These are phyloP conservation scores for Fusarium devonianum DNA, from an alignment of 2,329 filamentous ascomycete species.

Conservation along the genomic window DNA sequence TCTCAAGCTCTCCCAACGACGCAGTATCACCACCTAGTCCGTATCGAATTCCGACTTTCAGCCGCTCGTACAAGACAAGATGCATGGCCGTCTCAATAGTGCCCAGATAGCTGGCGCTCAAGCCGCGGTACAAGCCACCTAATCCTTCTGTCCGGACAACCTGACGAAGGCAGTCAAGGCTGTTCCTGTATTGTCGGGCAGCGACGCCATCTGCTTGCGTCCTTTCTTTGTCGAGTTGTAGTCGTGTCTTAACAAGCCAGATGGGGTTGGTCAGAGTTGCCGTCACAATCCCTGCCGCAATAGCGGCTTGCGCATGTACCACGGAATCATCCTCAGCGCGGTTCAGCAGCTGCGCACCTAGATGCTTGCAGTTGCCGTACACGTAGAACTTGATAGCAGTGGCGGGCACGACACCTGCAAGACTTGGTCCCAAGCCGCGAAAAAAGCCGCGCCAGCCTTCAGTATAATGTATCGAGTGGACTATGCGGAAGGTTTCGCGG, in stretches of 20 bases:
- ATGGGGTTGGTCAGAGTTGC: conserved; percentile 95
- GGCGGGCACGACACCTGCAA: conserved; percentile 88
- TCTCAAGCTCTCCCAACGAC: conserved; percentile 67
- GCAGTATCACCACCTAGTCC: too few species aligned
- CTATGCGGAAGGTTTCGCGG: conserved; percentile 84
- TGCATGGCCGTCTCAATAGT: conserved; percentile 90
- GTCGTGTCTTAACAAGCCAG: conserved; percentile 92
- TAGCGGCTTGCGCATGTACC: conserved; percentile 80
- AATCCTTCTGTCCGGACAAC: conserved; percentile 82
- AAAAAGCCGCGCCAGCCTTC: conserved; percentile 91
- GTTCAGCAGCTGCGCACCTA: conserved; percentile 79
- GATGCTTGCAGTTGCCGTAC: conserved; percentile 88
- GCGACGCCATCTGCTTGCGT: conserved; percentile 67
- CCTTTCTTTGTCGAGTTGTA: conserved; percentile 92
- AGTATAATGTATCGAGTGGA: conserved; percentile 77
- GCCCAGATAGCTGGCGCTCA: conserved; percentile 90
- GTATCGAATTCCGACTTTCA: conserved; percentile 80
- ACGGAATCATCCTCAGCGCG: conserved; percentile 72
- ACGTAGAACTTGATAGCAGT: conserved; percentile 93
- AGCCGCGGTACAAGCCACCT: conserved; percentile 83
- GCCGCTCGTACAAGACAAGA: conserved; percentile 93
- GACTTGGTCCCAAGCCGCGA: conserved; percentile 90
- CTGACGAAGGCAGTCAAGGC: conserved; percentile 85
- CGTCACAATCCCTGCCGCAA: conserved; percentile 81
- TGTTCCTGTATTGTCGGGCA: conserved; percentile 77